Conservation (phyloP, 148 eudicot genomes). For the Rhododendron henanense region DNA sequence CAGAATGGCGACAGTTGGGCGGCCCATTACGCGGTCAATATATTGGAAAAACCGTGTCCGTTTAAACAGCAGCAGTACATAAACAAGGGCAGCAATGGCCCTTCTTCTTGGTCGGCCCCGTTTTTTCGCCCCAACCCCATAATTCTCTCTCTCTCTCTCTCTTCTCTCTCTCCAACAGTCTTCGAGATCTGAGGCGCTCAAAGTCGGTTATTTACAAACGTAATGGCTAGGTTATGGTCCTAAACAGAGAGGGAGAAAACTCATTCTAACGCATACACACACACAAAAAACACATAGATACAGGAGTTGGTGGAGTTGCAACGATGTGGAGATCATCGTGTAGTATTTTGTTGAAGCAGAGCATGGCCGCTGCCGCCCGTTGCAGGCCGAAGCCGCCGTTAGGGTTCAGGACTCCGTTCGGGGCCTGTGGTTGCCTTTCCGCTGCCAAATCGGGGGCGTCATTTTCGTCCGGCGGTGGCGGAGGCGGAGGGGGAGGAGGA, state of each 20-base stretch:
- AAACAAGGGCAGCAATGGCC: too few species aligned
- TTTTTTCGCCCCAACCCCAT: background rate
- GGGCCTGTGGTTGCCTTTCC: background rate
- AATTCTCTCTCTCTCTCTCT: background rate
- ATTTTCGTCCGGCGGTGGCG: slow-evolving; percentile 2
- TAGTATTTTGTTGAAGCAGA: slow-evolving; percentile 9
- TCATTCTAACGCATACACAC: background rate
- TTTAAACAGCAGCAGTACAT: too few species aligned
- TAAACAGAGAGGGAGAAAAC: background rate
- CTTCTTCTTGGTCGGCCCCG: background rate
- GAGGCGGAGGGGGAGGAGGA: background rate
- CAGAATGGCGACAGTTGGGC: too few species aligned
- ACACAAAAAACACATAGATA: background rate
- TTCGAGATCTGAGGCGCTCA: slow-evolving; percentile 8
- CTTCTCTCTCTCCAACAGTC: background rate
- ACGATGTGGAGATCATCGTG: slow-evolving; percentile 28
- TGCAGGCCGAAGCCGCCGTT: slow-evolving; percentile 5
- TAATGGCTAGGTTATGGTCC: background rate
- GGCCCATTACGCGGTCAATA: too few species aligned
- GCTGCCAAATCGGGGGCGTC: background rate
- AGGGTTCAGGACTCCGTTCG: background rate
- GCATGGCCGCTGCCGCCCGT: background rate
- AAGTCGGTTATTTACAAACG: background rate
- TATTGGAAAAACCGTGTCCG: too few species aligned
- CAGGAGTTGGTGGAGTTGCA: background rate